Conservation (phyloP, 371 early-diverging fungal species). For the Choanephora cucurbitarum region DNA sequence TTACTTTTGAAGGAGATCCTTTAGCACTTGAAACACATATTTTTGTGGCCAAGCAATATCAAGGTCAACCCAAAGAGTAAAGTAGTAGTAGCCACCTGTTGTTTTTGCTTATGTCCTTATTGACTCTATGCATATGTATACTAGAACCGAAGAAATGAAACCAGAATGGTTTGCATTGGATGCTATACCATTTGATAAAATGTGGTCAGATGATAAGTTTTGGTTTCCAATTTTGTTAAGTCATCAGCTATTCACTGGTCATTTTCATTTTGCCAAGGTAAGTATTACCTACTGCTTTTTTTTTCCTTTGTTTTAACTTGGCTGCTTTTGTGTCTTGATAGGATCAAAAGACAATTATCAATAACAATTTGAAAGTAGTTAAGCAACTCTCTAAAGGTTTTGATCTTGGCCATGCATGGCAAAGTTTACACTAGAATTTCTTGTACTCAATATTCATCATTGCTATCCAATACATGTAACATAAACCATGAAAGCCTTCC, state of each 20-base stretch:
- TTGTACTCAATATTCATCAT: too few relatives aligned
- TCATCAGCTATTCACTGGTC: constrained; percentile 29
- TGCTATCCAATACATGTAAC: too few relatives aligned
- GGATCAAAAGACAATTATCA: constrained; percentile 23
- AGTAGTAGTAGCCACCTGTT: too few relatives aligned
- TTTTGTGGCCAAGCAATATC: constrained; percentile 41
- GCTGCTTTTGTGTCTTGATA: neutral
- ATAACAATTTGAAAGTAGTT: neutral
- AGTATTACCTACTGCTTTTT: too few relatives aligned
- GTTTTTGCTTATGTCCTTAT: too few relatives aligned
- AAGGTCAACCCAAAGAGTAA: constrained; percentile 63
- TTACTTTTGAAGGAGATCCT: constrained; percentile 58
- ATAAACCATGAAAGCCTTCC: too few relatives aligned
- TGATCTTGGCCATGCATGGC: neutral
- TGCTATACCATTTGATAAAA: constrained; percentile 50
- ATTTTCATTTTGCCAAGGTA: constrained; percentile 45
- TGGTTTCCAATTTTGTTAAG: constrained; percentile 52
- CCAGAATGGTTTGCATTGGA: constrained; percentile 61
- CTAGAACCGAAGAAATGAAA: constrained; percentile 64
- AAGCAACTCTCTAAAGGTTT: constrained; percentile 5
- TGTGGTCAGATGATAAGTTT: constrained; percentile 60
- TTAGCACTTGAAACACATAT: constrained; percentile 61
- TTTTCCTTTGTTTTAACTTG: too few relatives aligned
- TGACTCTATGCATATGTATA: neutral
- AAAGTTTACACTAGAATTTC: too few relatives aligned